A percentile compares a stretch with the other conserved stretches of the same genome.
phyloP scores from a whole-genome alignment of 2,329 filamentous ascomycete genomes.

The Trichoderma sp. region DNA sequence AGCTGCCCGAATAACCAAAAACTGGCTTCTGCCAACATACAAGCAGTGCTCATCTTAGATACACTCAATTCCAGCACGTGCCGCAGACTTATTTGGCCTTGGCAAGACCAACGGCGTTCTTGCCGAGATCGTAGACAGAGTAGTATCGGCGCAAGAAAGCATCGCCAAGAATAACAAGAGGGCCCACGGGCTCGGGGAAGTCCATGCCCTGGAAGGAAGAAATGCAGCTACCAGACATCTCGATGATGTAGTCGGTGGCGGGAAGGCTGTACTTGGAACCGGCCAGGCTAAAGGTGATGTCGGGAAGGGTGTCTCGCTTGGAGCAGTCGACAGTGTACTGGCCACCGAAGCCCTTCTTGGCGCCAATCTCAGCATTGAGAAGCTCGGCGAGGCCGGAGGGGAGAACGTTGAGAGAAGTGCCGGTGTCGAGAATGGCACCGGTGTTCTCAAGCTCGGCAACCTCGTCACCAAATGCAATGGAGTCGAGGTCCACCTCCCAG shows the following conservation, averaged over 20 bases:
- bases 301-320: constrained; percentile 78
- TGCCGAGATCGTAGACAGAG: constrained; percentile 93
- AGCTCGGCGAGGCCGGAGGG: constrained; percentile 90
- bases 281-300: constrained; percentile 84
- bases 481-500: constrained; percentile 97
- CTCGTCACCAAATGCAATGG: constrained; percentile 83
- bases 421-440: constrained; percentile 95
- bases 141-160: constrained; percentile 83
- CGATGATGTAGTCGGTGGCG: constrained; percentile 90
- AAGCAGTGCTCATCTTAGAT: not conserved
- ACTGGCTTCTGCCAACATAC: not conserved
- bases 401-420: constrained; percentile 94
- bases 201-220: constrained; percentile 98
- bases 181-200: constrained; percentile 80
- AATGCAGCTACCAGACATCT: constrained; percentile 93
- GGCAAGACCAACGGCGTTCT: constrained; percentile 83
- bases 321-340: constrained; percentile 93
- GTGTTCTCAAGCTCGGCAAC: constrained; percentile 89
- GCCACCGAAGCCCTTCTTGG: constrained; percentile 95
- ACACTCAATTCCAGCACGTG: not conserved
- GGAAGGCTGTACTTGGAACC: constrained; percentile 92
- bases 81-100: constrained; percentile 60
- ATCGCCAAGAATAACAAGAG: constrained; percentile 91
- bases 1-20: constrained; percentile 7
- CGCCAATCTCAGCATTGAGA: constrained; percentile 94